Evolutionary conservation across 139 green algal genomes (phyloP).

Genomic region (Coccomyxa sp.): DNA sequence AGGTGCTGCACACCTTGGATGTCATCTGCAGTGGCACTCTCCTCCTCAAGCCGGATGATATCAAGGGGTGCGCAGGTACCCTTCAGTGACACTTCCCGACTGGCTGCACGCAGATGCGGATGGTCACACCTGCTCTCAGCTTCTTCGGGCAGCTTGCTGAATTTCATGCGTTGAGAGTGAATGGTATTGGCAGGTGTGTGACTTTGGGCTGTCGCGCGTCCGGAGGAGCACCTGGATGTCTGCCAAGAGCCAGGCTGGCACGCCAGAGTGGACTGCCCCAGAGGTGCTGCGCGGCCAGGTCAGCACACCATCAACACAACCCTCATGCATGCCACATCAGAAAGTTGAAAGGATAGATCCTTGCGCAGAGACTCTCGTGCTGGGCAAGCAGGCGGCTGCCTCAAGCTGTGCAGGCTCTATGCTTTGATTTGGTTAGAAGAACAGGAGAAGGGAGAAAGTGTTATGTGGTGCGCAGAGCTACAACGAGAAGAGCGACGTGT

Average conservation of each 20-base stretch:
- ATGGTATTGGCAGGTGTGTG: slow-evolving; percentile 45
- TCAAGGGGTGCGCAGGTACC: too few species aligned
- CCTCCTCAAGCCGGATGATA: too few species aligned
- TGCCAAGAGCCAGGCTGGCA: slow-evolving; percentile 61
- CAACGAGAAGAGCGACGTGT: slow-evolving; percentile 79
- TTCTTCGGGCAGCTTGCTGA: not conserved
- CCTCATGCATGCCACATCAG: not conserved
- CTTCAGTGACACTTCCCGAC: too few species aligned
- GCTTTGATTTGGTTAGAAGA: not conserved
- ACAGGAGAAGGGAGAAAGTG: not conserved
- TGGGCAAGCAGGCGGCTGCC: not conserved
- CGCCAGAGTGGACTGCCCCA: slow-evolving; percentile 93
- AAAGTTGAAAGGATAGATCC: not conserved
- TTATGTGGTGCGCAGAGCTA: slow-evolving; percentile 9
- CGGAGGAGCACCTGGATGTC: slow-evolving; percentile 64
- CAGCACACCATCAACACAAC: not conserved
- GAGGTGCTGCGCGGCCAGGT: slow-evolving; percentile 49
- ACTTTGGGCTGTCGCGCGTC: slow-evolving; percentile 82
- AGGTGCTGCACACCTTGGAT: too few species aligned
- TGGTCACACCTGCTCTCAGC: not conserved
- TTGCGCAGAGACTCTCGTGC: not conserved
- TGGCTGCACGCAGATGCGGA: too few species aligned
- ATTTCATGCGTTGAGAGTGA: not conserved
- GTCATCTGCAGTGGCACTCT: too few species aligned
- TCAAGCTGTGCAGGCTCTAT: not conserved